Evolutionary conservation across 345 rosid species (phyloP), one percentile per base, ranked within the genome.

Genomic region (Raphanus sativus): DNA sequence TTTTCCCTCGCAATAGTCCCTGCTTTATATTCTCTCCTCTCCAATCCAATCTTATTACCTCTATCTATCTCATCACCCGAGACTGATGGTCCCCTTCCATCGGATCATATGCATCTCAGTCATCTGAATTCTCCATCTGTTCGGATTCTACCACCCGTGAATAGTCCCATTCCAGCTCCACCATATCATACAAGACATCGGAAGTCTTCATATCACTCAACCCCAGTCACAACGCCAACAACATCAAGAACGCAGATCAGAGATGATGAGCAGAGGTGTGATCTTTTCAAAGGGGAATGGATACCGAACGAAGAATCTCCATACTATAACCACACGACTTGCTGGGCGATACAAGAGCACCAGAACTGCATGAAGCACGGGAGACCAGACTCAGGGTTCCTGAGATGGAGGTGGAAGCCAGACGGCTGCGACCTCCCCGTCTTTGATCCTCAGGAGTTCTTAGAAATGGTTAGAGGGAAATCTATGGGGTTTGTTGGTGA

Each of bases 401-500:
- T 86, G 89, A 87, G 82, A 77, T 93, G 97, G 96, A 86, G 85
- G 40, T 93, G 98, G 98, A 87, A 89, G 70, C 98, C 97, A 0
- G 86, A 91, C 66, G 87, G 83, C 0, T 94, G 97, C 21, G 87
- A 94, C 45, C 85, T 94, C 16, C 93, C 98, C 1, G 16, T 87
- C 54, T 83, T 91, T 67, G 85, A 94, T 48, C 94, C 98, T 1
- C 81, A 80, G 40, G 90, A 90, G 84, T 94, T 94, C 63, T 82
- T 94, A 26, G 89, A 90, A 69, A 83, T 89, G 61, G 87, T 89
- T 9, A 83, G 89, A 71, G 94, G 85, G 29, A 87, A 94, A 75
- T 89, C 96, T 2, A 48, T 94, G 86, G 94, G 93, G 2, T 90
- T 94, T 70, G 94, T 91, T 13, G 97, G 98, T 4, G 98, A 94